A percentile compares a stretch with the other conserved stretches of the same genome.
Conservation (phyloP, 768 basidiomycete species). For the Tricholoma hemisulphureum region DNA sequence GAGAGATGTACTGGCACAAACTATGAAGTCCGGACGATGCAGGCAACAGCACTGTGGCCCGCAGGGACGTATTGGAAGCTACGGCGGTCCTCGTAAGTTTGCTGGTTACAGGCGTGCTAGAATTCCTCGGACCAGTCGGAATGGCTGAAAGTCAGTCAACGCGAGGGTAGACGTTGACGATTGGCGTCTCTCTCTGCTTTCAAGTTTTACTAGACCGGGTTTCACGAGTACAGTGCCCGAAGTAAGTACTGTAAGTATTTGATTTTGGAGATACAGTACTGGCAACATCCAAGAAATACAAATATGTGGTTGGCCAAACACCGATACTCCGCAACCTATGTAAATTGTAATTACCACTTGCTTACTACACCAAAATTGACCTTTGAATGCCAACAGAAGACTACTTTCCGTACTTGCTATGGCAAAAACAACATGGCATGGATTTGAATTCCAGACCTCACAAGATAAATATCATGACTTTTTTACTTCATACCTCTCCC, state of each 20-base stretch:
- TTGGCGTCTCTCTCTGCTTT: not conserved
- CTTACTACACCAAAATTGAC: too few species aligned
- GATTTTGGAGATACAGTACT: not conserved
- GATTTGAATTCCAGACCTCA: too few species aligned
- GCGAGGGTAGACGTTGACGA: not conserved
- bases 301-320: too few species aligned
- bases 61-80: not conserved
- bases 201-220: not conserved
- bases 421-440: too few species aligned
- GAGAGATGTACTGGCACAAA: not conserved
- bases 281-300: too few species aligned
- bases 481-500: slow-evolving; percentile 74
- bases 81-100: not conserved
- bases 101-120: not conserved
- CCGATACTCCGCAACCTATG: too few species aligned
- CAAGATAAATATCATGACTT: too few species aligned
- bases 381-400: too few species aligned
- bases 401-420: too few species aligned
- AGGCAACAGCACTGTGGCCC: not conserved
- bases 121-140: not conserved
- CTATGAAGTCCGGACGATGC: not conserved
- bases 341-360: too few species aligned
- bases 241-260: not conserved
- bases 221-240: not conserved
- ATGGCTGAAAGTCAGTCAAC: not conserved